These are phyloP conservation scores for Tricholoma furcatifolium DNA, from an alignment of 768 basidiomycete genomes.

Conservation along the genomic window DNA sequence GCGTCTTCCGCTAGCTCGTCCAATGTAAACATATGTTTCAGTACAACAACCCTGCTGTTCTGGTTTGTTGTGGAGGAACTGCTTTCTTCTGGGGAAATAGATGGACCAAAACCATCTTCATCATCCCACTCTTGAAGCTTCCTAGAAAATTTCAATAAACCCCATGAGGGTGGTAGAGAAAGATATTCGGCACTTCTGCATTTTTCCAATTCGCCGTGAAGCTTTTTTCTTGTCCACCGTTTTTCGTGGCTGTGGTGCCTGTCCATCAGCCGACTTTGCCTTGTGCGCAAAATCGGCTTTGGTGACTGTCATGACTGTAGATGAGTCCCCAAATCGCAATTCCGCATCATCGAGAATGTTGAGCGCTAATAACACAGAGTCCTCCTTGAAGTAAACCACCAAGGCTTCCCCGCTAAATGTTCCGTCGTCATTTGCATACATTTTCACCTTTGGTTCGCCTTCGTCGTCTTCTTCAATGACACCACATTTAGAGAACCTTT, in stretches of 20 bases:
- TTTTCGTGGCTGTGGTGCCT: slow-evolving; percentile 50
- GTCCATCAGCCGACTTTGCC: slow-evolving; percentile 37
- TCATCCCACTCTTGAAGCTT: slow-evolving; percentile 95
- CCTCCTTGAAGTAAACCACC: slow-evolving; percentile 97
- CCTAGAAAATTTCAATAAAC: slow-evolving; percentile 37
- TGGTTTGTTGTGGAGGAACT: slow-evolving; percentile 40
- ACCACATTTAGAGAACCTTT: slow-evolving; percentile 89
- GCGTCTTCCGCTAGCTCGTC: slow-evolving; percentile 85
- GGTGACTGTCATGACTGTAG: slow-evolving; percentile 69
- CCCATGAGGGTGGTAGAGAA: background rate
- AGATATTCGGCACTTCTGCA: slow-evolving; percentile 65
- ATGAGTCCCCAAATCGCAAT: slow-evolving; percentile 76
- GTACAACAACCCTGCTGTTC: slow-evolving; percentile 79
- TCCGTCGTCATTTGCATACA: slow-evolving; percentile 89
- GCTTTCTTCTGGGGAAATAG: slow-evolving; percentile 54
- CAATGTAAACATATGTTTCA: slow-evolving; percentile 94
- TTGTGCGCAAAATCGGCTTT: slow-evolving; percentile 83
- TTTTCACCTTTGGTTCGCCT: slow-evolving; percentile 92
- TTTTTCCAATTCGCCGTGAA: slow-evolving; percentile 74
- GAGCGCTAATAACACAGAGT: slow-evolving; percentile 84
- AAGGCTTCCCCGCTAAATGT: slow-evolving; percentile 92
- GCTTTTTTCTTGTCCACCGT: slow-evolving; percentile 78
- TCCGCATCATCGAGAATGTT: slow-evolving; percentile 91
- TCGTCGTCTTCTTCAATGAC: slow-evolving; percentile 90
- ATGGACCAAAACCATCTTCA: slow-evolving; percentile 87